Base-by-base conservation (phyloP, 2,329 filamentous ascomycete species). In the Neopestalotiopsis sp. region DNA sequence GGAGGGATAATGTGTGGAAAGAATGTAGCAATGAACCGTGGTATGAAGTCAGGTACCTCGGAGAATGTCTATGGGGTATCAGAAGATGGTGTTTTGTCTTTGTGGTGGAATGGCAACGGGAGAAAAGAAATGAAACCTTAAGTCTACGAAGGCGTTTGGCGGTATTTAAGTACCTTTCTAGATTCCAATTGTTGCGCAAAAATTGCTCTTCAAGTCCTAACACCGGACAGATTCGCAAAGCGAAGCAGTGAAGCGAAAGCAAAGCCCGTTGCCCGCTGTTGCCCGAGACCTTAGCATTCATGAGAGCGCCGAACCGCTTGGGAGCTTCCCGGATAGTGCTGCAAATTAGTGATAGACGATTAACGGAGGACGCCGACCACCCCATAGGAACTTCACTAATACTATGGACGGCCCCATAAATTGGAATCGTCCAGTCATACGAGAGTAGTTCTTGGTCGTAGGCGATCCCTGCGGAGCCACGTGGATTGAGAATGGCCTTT, bases 221-320 rank as follows among this genome's bases (percentile, higher is more conserved):
- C 45, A 53, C 45, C 57, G 30, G 32, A 62, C 13, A 14, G 7
- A 53, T 1, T 30, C 10, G 1, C 7, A 14, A 59, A 32, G 17
- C 49, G 49, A 59, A 34, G 59, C 32, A 40, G 17, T 66, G 28
- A 28, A 30, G 38, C 61, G n/a, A 65, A 28, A 57, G 45, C 24
- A 17, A 34, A 62, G 32, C 61, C 40, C 28, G 14, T 62, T 40
- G 57, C 0, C 68, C 73, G 73, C 73, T 72, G 69, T 64, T 71
- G 57, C 70, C 73, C 72, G 73, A 74, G 70, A 49, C 38, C 58
- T 59, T 71, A 67, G 68, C 45, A 53, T 53, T 53, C 70, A 69
- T 71, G 68, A 73, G 49, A 30, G 38, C 38, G 57, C 53, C 65
- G 65, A 59, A 61, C 49, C 38, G 24, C 63, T 24, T 66, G 63